Conservation (phyloP, 345 rosid species). For the Tarenaya hassleriana region DNA sequence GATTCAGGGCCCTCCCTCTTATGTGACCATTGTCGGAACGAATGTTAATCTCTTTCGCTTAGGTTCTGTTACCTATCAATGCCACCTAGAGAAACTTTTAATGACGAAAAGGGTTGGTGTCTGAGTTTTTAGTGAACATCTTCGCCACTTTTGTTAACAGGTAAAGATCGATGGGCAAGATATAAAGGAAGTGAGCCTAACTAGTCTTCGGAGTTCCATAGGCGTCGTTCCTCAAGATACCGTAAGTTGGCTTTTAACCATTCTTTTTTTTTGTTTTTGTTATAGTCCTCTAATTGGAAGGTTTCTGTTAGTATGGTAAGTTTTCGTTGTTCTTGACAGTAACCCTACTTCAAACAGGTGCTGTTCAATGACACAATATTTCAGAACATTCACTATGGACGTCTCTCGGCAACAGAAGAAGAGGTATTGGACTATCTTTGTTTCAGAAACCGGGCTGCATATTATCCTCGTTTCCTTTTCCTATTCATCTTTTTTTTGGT, state of each 20-base stretch:
- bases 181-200: constrained; percentile 50
- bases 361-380: constrained; percentile 93
- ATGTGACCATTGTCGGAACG: too few relatives aligned
- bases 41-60: too few relatives aligned
- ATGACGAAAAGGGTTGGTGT: too few relatives aligned
- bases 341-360: constrained; percentile 47
- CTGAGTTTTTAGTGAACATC: neutral
- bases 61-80: too few relatives aligned
- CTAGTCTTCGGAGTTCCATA: constrained; percentile 58
- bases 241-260: constrained; percentile 36
- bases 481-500: constrained; percentile 14
- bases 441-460: neutral
- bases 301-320: constrained; percentile 3
- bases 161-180: constrained; percentile 79
- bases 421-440: constrained; percentile 45
- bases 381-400: constrained; percentile 91
- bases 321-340: constrained; percentile 18
- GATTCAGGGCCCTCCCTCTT: too few relatives aligned
- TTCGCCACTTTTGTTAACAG: constrained; percentile 23
- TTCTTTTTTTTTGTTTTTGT: neutral
- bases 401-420: constrained; percentile 85
- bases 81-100: too few relatives aligned
- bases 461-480: constrained; percentile 11
- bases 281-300: neutral
- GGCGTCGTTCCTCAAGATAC: constrained; percentile 99